Evolutionary conservation across 352 stramenopile genomes (phyloP).

Genomic region (Pythium aphanidermatum): DNA sequence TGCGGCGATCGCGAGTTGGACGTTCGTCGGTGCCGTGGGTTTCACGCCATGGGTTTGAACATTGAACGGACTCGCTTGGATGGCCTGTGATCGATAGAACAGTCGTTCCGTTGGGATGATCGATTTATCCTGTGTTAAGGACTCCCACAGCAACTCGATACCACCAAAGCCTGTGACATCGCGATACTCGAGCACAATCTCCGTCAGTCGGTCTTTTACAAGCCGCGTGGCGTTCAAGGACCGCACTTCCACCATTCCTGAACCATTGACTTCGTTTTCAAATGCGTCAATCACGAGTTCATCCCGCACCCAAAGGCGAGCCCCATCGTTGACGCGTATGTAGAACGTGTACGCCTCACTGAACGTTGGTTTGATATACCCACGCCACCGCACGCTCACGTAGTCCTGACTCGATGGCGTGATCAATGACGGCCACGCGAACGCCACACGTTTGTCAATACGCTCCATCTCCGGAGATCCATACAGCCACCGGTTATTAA

Average conservation of each 20-base stretch:
- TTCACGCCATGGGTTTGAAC: constrained; percentile 51
- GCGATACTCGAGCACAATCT: constrained; percentile 88
- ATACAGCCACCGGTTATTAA: constrained; percentile 95
- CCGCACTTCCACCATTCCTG: constrained; percentile 8
- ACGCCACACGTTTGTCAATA: constrained; percentile 88
- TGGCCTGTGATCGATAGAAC: constrained; percentile 68
- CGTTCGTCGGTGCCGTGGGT: constrained; percentile 35
- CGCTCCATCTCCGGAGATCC: constrained; percentile 75
- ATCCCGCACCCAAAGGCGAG: constrained; percentile 77
- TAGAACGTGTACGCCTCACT: constrained; percentile 79
- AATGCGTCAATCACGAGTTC: constrained; percentile 83
- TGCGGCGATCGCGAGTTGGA: constrained; percentile 37
- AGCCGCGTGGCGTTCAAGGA: constrained; percentile 14
- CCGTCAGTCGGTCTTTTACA: constrained; percentile 19
- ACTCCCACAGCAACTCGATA: constrained; percentile 87
- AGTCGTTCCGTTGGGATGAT: constrained; percentile 85
- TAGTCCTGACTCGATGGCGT: constrained; percentile 91
- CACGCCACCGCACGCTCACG: constrained; percentile 90
- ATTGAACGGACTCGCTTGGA: constrained; percentile 59
- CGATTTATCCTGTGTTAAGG: constrained; percentile 76
- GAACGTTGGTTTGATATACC: constrained; percentile 85
- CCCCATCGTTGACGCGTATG: constrained; percentile 77
- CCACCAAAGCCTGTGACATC: constrained; percentile 86
- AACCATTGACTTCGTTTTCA: constrained; percentile 29
- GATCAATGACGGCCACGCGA: constrained; percentile 89